These are phyloP conservation scores for Gossypium mustelinum DNA, from an alignment of 345 rosid genomes.

Conservation along the genomic window DNA sequence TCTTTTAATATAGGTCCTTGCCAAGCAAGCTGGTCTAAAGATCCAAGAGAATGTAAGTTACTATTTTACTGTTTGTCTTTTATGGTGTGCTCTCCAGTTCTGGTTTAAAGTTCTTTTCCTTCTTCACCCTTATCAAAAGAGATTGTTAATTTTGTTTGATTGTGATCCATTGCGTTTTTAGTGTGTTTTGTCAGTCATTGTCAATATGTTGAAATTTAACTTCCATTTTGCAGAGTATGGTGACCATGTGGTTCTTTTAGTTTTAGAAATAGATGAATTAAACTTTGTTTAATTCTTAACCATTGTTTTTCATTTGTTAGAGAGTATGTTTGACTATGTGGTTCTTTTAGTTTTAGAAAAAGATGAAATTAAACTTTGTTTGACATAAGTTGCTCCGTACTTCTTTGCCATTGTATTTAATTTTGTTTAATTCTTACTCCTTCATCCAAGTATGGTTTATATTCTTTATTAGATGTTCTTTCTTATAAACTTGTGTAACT, in stretches of 20 bases:
- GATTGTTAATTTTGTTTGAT: neutral
- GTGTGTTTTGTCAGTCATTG: neutral
- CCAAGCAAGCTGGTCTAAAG: constrained; percentile 92
- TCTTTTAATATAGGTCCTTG: constrained; percentile 53
- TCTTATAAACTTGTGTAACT: neutral
- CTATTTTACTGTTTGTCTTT: neutral
- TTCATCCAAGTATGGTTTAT: neutral
- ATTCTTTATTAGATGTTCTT: neutral
- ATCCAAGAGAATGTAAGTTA: constrained; percentile 78
- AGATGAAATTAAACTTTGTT: neutral
- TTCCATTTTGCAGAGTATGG: too few species aligned
- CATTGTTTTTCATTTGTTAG: neutral
- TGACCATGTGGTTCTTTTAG: constrained; percentile 3
- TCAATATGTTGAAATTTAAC: neutral
- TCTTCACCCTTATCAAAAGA: neutral
- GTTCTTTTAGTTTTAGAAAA: neutral
- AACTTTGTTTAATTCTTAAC: neutral
- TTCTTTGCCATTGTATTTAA: neutral
- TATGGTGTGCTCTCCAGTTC: neutral
- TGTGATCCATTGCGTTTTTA: neutral
- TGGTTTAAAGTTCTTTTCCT: neutral
- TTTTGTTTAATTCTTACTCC: neutral
- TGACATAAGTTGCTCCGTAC: neutral
- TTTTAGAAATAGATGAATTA: neutral
- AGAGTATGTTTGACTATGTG: neutral